Base-by-base conservation (phyloP, 305 asterid species). In the Fraxinus ornus region DNA sequence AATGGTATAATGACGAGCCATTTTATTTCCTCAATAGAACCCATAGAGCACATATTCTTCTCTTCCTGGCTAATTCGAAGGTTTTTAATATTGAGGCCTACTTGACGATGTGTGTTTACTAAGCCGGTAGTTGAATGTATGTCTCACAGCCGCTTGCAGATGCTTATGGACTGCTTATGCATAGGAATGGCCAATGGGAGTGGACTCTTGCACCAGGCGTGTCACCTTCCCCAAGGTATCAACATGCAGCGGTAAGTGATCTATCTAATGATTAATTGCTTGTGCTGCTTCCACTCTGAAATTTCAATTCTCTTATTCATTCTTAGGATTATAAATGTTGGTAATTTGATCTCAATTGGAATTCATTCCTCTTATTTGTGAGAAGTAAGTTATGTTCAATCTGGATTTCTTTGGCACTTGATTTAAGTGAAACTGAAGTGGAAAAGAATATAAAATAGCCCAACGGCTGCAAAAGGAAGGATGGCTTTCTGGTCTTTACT, bases 141-240 rank as follows among this genome's bases (percentile, higher is more conserved):
- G 57, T 80, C 71, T 92, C 87, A 82, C 92, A 97, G 99, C 97
- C 98, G 21, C 87, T 95, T 83, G 92, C 94, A 86, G 99, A 97
- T 92, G 98, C 99, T 84, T 97, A 95, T 86, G 98, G 98, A 87
- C 89, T 97, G 88, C 98, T 97, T 83, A 94, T 95, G 99, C 99
- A 97, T 89, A 94, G 98, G 84, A 97, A 90, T 90, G 99, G 98
- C 52, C 89, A 91, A 68, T 97, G 99, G 99, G 99, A 97, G 86
- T 97, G 99, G 99, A 97, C 99, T 84, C 98, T 94, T 83, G 99
- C 99, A 76, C 99, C 99, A 76, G 99, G 99, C 81, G 98, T 97
- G 76, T 94, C 99, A 82, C 98, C 99, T 84, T 92, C 99, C 2
- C 86, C 98, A 37, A 92, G 98, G 87, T 97, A 97, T 90, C 97